A percentile compares a stretch with the other conserved stretches of the same genome.
Evolutionary conservation across 1,139 yeast genomes (phyloP).

Genomic region (Taphrina pruni): DNA sequence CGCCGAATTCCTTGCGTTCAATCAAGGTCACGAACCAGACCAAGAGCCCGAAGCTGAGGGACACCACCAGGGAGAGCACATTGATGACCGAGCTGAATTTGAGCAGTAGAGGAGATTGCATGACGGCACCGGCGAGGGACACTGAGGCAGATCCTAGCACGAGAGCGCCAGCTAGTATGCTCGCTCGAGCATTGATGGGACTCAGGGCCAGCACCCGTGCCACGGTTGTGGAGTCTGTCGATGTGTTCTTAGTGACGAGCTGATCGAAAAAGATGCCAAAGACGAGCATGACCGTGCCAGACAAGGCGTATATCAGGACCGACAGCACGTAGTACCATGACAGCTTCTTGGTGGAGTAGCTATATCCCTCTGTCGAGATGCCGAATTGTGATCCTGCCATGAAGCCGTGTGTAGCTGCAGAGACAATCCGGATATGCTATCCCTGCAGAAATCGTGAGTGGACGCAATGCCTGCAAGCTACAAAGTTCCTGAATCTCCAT

Average conservation of each 20-base stretch:
- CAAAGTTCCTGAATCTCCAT: no score
- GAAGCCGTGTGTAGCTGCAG: not conserved
- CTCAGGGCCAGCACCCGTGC: conserved; percentile 11
- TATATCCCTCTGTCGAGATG: conserved; percentile 3
- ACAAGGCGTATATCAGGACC: conserved; percentile 16
- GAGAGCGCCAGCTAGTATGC: conserved; percentile 14
- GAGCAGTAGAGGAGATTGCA: conserved; percentile 16
- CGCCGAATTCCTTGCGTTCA: conserved; percentile 4
- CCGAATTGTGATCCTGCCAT: conserved; percentile 13
- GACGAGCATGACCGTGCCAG: conserved; percentile 28
- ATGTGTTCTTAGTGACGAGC: not conserved
- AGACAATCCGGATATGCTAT: not conserved
- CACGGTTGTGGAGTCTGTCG: not conserved
- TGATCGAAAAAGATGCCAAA: not conserved
- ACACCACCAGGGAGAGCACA: conserved; percentile 1
- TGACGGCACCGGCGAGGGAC: conserved; percentile 8
- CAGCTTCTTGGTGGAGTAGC: conserved; percentile 13
- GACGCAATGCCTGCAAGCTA: not conserved
- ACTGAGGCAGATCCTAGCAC: conserved; percentile 3
- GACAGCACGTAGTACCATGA: conserved; percentile 2
- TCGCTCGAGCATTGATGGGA: conserved; percentile 16
- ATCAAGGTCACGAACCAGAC: conserved; percentile 34
- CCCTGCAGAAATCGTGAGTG: not conserved
- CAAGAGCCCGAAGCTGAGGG: conserved; percentile 23
- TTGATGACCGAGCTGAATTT: conserved; percentile 18